Evolutionary conservation across 148 eudicot genomes (phyloP), one percentile per base, ranked within the genome.

Genomic region (Camellia granthamiana): DNA sequence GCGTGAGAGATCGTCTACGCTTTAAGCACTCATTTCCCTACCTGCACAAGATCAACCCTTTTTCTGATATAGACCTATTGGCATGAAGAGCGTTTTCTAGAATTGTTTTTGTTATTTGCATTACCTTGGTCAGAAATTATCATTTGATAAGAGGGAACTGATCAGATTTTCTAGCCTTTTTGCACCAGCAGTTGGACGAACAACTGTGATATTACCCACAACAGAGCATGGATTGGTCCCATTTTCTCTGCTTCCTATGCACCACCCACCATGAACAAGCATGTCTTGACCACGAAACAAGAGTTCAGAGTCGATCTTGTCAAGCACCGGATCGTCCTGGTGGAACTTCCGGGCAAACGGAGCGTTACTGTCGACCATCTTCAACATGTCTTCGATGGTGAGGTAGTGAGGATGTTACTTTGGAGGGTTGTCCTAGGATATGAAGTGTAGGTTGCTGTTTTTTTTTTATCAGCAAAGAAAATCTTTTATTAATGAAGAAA

Each of bases 231-330:
- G 89, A 81, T 87, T 87, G 2, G 84, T 79, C 72, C 91, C 91
- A 73, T 89, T 87, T 74, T 83, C 83, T 18, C 81, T 38, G 56
- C 83, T 87, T 38, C 91, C 91, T 6, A 78, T 74, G 80, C 91
- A 89, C 91, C 91, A 89, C n/a, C 91, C 89, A 58, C 91, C 89
- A 3, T 89, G 91, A 75, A 85, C 87, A 68, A 85, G 70, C 89
- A 81, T 89, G 71, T 70, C 88, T 78, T 80, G 58, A 23, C 88
- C 87, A 61, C 87, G 84, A 56, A 60, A 74, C 74, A 89, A 69
- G 14, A 89, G 83, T 41, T 89, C 89, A 23, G 87, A 78, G 69
- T 89, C 91, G 49, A 89, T 87, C 76, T 70, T 80, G 65, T 85
- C 91, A 3, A 89, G 85, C 21, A 89, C 86, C 0, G 89, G 89